Base-by-base conservation (phyloP, 768 basidiomycete genomes). In the Crepidotus variabilis region DNA sequence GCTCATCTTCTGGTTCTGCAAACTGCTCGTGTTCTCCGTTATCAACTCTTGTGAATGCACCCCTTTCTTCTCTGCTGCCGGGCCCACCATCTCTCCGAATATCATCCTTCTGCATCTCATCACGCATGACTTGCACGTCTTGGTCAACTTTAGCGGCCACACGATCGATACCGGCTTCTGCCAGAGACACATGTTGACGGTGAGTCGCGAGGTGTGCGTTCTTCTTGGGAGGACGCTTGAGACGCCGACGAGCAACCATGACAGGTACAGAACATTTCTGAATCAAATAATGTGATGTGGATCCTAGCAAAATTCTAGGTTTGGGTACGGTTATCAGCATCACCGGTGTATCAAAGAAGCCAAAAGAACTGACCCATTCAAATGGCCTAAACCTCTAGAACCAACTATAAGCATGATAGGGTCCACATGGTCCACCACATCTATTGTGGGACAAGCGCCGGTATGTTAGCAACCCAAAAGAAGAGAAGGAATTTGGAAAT, bases 211-310 rank as follows among this genome's bases (percentile, higher is more conserved):
- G 84, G 69, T 92, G 90, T 0, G 91, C 90, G 2, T 84, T 81
- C 49, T 86, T 88, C 54, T 85, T 83, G 11, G 94, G 86, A 20
- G 94, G 92, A 2, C 92, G 86, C 71, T 92, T 92, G 69, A 97
- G 86, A 11, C 94, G 80, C 52, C 94, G 86, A 52, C 94, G 91
- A 4, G 94, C 92, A 52, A 96, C 93, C 94, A 98, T 96, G 54
- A 97, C 94, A 0, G 95, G 94, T 0, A 96, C 94, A 14, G 92
- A 92, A 59, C 92, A 95, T 72, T 93, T 94, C 79, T 93, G 88
- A 47, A 92, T 90, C 48, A 94, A 83, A 67, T 98, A 98, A 70
- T 98, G 92, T 1, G 93, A 96, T 1, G 94, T 98, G 2, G 93
- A 95, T 13, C 94, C 95, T 35, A 98, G 85, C 2, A 98, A 78